These are phyloP conservation scores for Penicillium maclennaniae DNA, from an alignment of 495 filamentous ascomycete species.

Conservation along the genomic window DNA sequence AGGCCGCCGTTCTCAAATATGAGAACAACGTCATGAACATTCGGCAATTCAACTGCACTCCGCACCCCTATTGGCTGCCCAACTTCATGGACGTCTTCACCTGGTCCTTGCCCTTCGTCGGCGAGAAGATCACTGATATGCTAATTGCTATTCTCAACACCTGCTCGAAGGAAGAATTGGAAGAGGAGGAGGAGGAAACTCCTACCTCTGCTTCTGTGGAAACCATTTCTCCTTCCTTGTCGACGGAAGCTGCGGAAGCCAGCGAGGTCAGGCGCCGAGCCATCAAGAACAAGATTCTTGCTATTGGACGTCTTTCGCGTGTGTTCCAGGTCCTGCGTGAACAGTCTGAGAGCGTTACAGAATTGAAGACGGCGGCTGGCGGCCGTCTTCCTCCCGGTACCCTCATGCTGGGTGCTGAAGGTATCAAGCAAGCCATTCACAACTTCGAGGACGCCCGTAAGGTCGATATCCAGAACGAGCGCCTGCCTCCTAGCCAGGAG, in stretches of 20 bases:
- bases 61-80: constrained; percentile 97
- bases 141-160: constrained; percentile 97
- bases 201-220: constrained; percentile 55
- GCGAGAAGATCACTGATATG: constrained; percentile 99
- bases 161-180: constrained; percentile 94
- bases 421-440: constrained; percentile 98
- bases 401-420: constrained; percentile 95
- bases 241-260: constrained; percentile 66
- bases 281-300: constrained; percentile 99
- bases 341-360: constrained; percentile 93
- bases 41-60: constrained; percentile 98
- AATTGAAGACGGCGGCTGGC: constrained; percentile 94
- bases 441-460: constrained; percentile 97
- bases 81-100: constrained; percentile 99
- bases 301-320: constrained; percentile 92
- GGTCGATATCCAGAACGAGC: constrained; percentile 96
- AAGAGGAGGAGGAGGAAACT: constrained; percentile 81
- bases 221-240: constrained; percentile 65
- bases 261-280: constrained; percentile 89
- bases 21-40: constrained; percentile 99
- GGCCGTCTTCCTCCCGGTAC: constrained; percentile 92
- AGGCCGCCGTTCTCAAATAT: constrained; percentile 96
- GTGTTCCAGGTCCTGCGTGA: constrained; percentile 98
- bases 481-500: constrained; percentile 85
- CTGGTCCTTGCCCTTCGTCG: constrained; percentile 97